phyloP scores from a whole-genome alignment of 2,329 filamentous ascomycete genomes.

The Dothiorella sarmentorum region DNA sequence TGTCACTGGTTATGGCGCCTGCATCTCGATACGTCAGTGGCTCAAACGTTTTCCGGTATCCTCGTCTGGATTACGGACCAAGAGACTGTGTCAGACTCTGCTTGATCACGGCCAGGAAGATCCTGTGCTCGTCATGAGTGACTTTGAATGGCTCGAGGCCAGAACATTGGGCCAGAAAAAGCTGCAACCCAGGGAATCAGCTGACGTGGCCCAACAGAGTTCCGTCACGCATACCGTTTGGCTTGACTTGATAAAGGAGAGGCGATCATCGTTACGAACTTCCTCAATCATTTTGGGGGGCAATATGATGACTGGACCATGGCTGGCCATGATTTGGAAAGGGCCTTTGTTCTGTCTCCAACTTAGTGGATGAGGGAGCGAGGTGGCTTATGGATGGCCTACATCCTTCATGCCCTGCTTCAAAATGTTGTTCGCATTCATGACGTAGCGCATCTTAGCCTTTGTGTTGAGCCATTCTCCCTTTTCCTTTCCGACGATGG shows the following conservation, averaged over 20 bases:
- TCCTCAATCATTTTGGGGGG: not conserved
- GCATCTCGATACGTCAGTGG: not conserved
- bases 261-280: not conserved
- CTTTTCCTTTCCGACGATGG: not conserved
- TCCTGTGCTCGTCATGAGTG: not conserved
- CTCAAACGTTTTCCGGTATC: not conserved
- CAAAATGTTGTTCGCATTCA: not conserved
- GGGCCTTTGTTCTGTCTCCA: not conserved
- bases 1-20: not conserved
- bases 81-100: not conserved
- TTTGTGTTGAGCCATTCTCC: not conserved
- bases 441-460: not conserved
- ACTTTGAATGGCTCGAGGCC: not conserved
- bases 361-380: not conserved
- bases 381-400: too few relatives aligned
- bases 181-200: not conserved
- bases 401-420: not conserved
- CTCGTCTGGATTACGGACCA: not conserved
- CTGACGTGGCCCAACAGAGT: not conserved
- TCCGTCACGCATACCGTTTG: not conserved
- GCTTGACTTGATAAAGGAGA: not conserved
- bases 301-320: not conserved
- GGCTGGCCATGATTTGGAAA: not conserved
- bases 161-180: not conserved
- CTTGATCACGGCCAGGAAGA: not conserved